Percentiles rank a stretch among this genome's conserved stretches.
These are phyloP conservation scores for Apium graveolens DNA, from an alignment of 129 eudicot species.

Conservation along the genomic window DNA sequence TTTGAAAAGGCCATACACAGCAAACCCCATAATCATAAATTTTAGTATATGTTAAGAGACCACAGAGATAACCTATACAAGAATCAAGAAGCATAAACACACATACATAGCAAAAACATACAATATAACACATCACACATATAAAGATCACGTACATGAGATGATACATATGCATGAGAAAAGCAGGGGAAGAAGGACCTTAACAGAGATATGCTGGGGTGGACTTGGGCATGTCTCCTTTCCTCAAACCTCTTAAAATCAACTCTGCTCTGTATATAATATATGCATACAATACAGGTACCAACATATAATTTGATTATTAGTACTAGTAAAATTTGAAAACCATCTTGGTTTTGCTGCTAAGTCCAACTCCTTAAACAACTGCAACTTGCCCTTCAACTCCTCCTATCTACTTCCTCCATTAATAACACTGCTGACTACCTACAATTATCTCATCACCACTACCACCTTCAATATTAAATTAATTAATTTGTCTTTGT, in stretches of 20 bases:
- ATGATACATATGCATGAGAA: neutral
- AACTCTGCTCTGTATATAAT: neutral
- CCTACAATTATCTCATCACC: neutral
- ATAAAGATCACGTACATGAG: neutral
- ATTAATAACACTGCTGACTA: conserved; percentile 1
- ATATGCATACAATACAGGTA: neutral
- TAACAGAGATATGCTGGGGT: conserved; percentile 19
- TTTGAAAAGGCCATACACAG: neutral
- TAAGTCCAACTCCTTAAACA: neutral
- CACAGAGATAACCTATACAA: neutral
- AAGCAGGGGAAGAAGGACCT: conserved; percentile 13
- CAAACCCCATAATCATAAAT: neutral
- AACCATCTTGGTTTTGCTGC: conserved; percentile 10
- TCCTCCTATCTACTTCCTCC: neutral
- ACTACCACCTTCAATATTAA: neutral
- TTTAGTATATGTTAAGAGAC: neutral
- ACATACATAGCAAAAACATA: neutral
- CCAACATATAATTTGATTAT: neutral
- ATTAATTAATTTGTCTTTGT: neutral
- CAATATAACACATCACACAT: neutral
- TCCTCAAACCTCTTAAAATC: conserved; percentile 18
- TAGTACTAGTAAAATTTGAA: neutral
- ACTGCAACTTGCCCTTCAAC: neutral
- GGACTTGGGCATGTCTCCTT: conserved; percentile 36
- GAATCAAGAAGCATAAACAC: neutral